These are phyloP conservation scores for Pseudodiploospora longispora DNA, from an alignment of 2,329 filamentous ascomycete species.

Conservation along the genomic window DNA sequence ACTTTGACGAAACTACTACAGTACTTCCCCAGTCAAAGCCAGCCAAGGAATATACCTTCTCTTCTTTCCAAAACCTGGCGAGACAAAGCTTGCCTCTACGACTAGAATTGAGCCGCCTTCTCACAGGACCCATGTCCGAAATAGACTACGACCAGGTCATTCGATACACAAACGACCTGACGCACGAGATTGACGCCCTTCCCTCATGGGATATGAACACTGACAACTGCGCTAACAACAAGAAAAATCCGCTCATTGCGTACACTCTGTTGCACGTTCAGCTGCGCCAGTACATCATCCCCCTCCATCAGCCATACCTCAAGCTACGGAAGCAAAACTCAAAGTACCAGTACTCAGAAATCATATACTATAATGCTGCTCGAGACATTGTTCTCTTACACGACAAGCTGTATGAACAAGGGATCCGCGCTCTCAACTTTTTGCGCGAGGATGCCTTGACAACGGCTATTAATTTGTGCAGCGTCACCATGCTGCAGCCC, in stretches of 20 bases:
- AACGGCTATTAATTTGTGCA: conserved; percentile 53
- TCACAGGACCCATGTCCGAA: conserved; percentile 46
- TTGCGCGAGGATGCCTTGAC: conserved; percentile 52
- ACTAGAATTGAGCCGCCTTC: conserved; percentile 47
- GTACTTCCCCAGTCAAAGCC: conserved; percentile 44
- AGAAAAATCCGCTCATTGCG: conserved; percentile 49
- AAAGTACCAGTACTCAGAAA: conserved; percentile 55
- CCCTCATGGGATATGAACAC: conserved; percentile 44
- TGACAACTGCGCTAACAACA: conserved; percentile 26
- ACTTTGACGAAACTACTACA: conserved; percentile 46
- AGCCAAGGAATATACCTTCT: conserved; percentile 46
- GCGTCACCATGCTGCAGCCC: conserved; percentile 53
- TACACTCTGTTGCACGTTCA: conserved; percentile 55
- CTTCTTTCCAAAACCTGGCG: conserved; percentile 50
- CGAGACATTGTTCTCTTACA: conserved; percentile 55
- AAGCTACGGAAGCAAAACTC: conserved; percentile 52
- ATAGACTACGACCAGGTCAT: conserved; percentile 56
- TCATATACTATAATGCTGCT: conserved; percentile 55
- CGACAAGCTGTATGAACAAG: conserved; percentile 51
- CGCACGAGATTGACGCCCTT: conserved; percentile 51
- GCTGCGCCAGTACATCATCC: conserved; percentile 53
- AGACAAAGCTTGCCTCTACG: conserved; percentile 48
- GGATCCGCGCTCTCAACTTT: conserved; percentile 51
- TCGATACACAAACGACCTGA: conserved; percentile 52
- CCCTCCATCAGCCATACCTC: conserved; percentile 52